A percentile compares a stretch with the other conserved stretches of the same genome.
These are phyloP conservation scores for Capsicum baccatum DNA, from an alignment of 257 asterid species.

Conservation along the genomic window DNA sequence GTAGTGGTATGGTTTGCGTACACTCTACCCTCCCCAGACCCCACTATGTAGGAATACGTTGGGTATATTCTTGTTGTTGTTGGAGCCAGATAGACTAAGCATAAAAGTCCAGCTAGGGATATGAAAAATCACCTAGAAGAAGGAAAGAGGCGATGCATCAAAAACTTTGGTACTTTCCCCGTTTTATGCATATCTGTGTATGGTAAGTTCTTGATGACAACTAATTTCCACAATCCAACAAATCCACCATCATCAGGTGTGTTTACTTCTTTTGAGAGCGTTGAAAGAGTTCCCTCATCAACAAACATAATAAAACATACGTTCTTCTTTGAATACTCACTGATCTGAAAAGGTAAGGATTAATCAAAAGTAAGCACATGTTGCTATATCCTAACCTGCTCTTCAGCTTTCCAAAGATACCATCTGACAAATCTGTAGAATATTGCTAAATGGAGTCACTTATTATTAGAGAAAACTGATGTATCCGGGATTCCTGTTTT, in stretches of 20 bases:
- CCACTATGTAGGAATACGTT: no score
- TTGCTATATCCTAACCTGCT: conserved; percentile 21
- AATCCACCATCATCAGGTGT: conserved; percentile 71
- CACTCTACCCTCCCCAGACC: no score
- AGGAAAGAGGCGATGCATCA: conserved; percentile 92
- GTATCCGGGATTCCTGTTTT: conserved; percentile 6
- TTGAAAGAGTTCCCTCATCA: conserved; percentile 74
- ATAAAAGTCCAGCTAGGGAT: conserved; percentile 3
- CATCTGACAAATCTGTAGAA: conserved; percentile 1
- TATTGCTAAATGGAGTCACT: conserved; percentile 9
- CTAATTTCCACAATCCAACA: conserved; percentile 85
- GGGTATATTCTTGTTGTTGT: background rate
- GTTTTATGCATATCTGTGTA: conserved; percentile 80
- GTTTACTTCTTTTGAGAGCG: conserved; percentile 72
- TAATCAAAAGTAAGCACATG: conserved; percentile 27
- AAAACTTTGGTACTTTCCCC: conserved; percentile 93
- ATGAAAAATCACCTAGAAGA: conserved; percentile 76
- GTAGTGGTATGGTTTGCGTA: no score
- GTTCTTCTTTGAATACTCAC: conserved; percentile 84
- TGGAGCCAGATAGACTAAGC: conserved; percentile 23
- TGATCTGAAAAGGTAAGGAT: conserved; percentile 56
- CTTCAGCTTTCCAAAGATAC: conserved; percentile 22
- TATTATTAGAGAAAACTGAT: background rate
- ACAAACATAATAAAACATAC: conserved; percentile 92
- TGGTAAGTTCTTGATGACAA: conserved; percentile 75